Evolutionary conservation across 2,329 filamentous ascomycete species (phyloP).

Genomic region (Epichloe glyceriae): DNA sequence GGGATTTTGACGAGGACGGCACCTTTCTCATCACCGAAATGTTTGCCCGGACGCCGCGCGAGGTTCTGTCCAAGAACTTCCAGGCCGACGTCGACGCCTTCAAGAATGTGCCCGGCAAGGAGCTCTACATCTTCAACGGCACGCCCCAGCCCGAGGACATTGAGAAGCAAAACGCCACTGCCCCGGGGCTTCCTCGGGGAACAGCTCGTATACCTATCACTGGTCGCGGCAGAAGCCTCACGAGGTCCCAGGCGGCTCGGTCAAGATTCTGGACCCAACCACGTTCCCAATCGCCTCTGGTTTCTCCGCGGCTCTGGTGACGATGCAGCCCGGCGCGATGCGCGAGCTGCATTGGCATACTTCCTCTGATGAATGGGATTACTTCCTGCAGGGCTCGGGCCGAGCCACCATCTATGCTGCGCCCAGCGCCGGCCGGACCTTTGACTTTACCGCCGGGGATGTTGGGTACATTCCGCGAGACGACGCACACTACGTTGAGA

Average conservation of each 20-base stretch:
- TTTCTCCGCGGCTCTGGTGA: conserved; percentile 44
- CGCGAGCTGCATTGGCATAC: conserved; percentile 54
- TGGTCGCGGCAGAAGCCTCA: conserved; percentile 38
- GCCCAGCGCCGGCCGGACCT: conserved; percentile 36
- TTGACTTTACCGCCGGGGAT: conserved; percentile 46
- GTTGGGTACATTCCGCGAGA: conserved; percentile 41
- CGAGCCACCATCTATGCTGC: conserved; percentile 43
- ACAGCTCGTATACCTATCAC: conserved; percentile 34
- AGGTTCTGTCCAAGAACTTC: conserved; percentile 43
- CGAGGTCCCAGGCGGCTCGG: conserved; percentile 39
- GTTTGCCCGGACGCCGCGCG: conserved; percentile 35
- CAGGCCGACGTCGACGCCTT: conserved; percentile 33
- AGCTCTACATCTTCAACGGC: conserved; percentile 41
- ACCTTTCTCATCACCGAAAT: conserved; percentile 46
- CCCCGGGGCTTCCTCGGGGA: conserved; percentile 28
- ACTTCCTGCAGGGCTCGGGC: conserved; percentile 42
- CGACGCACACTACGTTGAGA: conserved; percentile 47
- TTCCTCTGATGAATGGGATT: conserved; percentile 46
- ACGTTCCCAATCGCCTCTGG: conserved; percentile 43
- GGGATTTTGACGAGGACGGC: conserved; percentile 45
- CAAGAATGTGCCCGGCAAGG: conserved; percentile 30
- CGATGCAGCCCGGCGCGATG: conserved; percentile 48
- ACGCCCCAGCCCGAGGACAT: conserved; percentile 32
- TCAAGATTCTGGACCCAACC: conserved; percentile 45
- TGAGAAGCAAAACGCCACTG: conserved; percentile 33